phyloP scores from a whole-genome alignment of 176 grass and related monocot genomes.

The Oryza longistaminata region DNA sequence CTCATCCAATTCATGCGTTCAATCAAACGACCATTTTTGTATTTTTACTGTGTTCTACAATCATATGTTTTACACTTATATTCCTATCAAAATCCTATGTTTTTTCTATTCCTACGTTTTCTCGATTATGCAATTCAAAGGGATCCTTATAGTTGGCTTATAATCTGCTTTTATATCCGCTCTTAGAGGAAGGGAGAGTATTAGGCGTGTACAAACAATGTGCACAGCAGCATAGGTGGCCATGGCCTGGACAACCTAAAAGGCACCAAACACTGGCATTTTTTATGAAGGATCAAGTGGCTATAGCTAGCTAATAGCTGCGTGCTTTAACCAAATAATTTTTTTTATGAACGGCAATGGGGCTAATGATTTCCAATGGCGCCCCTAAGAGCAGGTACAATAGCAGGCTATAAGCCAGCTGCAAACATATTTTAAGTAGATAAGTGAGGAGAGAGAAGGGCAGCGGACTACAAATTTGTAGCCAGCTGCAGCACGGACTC shows the following conservation, averaged over 20 bases:
- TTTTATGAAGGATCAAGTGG: not conserved
- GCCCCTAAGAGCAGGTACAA: too few relatives aligned
- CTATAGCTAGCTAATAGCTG: not conserved
- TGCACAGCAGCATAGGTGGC: not conserved
- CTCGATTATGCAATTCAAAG: fast-evolving
- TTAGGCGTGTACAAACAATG: conserved; percentile 11
- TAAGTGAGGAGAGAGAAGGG: too few relatives aligned
- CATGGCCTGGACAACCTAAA: conserved; percentile 2
- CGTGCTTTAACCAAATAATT: not conserved
- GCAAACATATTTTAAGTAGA: too few relatives aligned
- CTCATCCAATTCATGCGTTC: too few relatives aligned
- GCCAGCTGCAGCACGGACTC: too few relatives aligned
- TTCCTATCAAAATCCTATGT: too few relatives aligned
- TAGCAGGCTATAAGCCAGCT: too few relatives aligned
- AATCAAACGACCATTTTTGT: fast-evolving
- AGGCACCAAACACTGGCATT: conserved; percentile 2
- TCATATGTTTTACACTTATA: fast-evolving
- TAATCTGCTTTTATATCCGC: too few relatives aligned
- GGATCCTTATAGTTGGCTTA: too few relatives aligned
- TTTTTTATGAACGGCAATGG: conserved; percentile 28
- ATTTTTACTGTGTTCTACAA: fast-evolving
- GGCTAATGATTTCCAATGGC: conserved; percentile 24
- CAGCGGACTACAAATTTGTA: too few relatives aligned
- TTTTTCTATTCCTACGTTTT: too few relatives aligned
- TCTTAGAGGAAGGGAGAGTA: too few relatives aligned